phyloP scores from a whole-genome alignment of 1,284 basidiomycete genomes.

The Sparassis latifolia region DNA sequence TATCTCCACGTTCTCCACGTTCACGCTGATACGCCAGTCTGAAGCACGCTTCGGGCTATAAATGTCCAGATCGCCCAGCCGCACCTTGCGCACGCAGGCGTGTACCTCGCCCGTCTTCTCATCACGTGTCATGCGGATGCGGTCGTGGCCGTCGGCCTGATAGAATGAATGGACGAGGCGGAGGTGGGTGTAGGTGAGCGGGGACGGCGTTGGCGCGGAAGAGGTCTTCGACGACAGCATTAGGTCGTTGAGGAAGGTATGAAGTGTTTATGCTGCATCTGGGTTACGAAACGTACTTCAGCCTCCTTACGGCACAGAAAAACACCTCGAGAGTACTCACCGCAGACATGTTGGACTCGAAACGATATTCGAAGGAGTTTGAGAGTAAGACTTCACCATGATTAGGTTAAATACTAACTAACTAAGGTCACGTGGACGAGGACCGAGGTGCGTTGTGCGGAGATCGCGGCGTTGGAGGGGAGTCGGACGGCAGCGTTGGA shows the following conservation, averaged over 20 bases:
- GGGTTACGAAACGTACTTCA: conserved; percentile 10
- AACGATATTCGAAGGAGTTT: too few relatives aligned
- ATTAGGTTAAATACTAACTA: too few relatives aligned
- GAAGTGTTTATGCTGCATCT: conserved; percentile 83
- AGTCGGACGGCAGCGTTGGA: too few relatives aligned
- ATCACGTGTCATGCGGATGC: conserved; percentile 80
- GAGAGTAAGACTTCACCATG: too few relatives aligned
- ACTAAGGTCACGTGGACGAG: too few relatives aligned
- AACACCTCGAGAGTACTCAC: too few relatives aligned
- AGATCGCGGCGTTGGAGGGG: too few relatives aligned
- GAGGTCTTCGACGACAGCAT: too few relatives aligned
- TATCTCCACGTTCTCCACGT: conserved; percentile 80
- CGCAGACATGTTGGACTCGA: too few relatives aligned
- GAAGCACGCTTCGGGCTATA: conserved; percentile 76
- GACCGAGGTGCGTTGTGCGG: too few relatives aligned
- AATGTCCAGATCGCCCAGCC: conserved; percentile 86
- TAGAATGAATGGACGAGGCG: conserved; percentile 85
- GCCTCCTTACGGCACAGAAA: too few relatives aligned
- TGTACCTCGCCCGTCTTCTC: conserved; percentile 64
- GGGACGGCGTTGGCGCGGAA: conserved; percentile 36
- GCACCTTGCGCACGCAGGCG: conserved; percentile 71
- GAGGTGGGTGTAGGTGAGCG: conserved; percentile 74
- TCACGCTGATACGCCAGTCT: conserved; percentile 93
- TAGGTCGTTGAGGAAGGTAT: conserved; percentile 77
- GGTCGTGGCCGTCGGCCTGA: conserved; percentile 35